Evolutionary conservation across 169 alveolate genomes (phyloP), one percentile per base, ranked within the genome.

Genomic region (Cryptosporidium felis): DNA sequence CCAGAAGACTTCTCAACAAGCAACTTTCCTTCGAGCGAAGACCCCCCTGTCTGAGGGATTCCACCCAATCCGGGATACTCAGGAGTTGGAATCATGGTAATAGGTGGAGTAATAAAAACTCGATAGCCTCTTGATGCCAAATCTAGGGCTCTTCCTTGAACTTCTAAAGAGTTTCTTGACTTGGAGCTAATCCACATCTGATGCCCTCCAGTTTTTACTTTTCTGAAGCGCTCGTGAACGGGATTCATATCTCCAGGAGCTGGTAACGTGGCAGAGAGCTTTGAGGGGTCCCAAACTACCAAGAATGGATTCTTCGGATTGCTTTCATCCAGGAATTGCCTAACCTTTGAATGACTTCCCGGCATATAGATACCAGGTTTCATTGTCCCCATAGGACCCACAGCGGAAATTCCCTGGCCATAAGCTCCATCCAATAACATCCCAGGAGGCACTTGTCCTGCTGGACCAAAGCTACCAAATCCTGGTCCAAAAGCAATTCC

Each of bases 151-250:
- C 85, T 74, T 51, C 85, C 85, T 9, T 74, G 85, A 14, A 74
- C 85, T 18, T 74, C 85, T 14, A 74, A 36, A 36, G 58, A 9
- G 26, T 53, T 74, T 18, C 85, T 74, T 16, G 74, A 30, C 26
- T 56, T 49, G 46, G 85, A 74, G 30, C 44, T 53, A 8, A 74
- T 74, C 85, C 85, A 74, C 85, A 74, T 74, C 41, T 74, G 65
- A 21, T 74, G 85, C 3, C 85, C 85, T 8, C 85, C 85, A 5
- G 51, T 38, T 21, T 74, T 74, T 16, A 74, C 85, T n/a, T 74
- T 74, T 74, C 67, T 56, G 40, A 74, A 74, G 40, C 67, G 65
- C 14, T 74, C 85, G 41, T 74, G 67, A 5, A 36, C 67, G 5
- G 85, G 85, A 21, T 74, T 74, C 58, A 74, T 51, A 21, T 74